Percentiles rank a stretch among this genome's conserved stretches.
Conservation (phyloP, 768 basidiomycete genomes). For the Termitomyces sp. region DNA sequence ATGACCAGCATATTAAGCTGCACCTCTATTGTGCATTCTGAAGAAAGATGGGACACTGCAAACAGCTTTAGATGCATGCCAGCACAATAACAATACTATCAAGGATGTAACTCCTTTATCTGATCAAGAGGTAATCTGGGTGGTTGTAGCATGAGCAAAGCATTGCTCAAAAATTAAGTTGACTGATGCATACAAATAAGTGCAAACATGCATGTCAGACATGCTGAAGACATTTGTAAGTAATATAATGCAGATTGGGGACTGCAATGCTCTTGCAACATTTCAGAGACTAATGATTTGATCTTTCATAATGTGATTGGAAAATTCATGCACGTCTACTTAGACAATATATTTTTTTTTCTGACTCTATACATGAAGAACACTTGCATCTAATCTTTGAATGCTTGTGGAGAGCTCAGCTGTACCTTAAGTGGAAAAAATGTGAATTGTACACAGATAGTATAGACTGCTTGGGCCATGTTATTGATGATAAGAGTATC, state of each 20-base stretch:
- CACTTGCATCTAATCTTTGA: background rate
- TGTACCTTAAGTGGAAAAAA: background rate
- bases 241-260: background rate
- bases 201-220: background rate
- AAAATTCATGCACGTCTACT: background rate
- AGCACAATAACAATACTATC: too few relatives aligned
- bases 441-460: background rate
- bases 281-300: background rate
- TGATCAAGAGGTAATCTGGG: too few relatives aligned
- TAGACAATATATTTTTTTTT: background rate
- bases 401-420: background rate
- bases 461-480: background rate
- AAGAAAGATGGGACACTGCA: too few relatives aligned
- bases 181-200: too few relatives aligned
- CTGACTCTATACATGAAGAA: background rate
- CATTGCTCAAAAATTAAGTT: too few relatives aligned
- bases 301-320: background rate
- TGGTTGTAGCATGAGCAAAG: too few relatives aligned
- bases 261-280: background rate
- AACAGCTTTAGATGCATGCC: too few relatives aligned
- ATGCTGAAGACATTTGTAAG: background rate
- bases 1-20: too few relatives aligned
- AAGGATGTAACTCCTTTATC: too few relatives aligned
- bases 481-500: background rate
- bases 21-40: too few relatives aligned